phyloP scores from a whole-genome alignment of 2,329 filamentous ascomycete species.

The Chaetomium sp. region DNA sequence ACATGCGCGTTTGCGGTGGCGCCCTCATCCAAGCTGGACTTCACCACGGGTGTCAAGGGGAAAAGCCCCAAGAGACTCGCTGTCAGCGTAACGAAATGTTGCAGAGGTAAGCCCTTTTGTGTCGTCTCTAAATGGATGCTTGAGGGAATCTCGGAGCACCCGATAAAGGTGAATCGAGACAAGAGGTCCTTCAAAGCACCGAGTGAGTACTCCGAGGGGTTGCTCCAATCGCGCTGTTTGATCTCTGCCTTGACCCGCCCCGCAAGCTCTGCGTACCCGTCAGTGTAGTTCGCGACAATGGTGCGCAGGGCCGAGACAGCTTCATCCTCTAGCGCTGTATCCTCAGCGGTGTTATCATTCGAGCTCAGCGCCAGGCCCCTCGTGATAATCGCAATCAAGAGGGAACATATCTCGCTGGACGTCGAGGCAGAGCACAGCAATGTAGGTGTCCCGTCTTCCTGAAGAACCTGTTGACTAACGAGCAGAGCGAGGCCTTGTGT shows the following conservation, averaged over 20 bases:
- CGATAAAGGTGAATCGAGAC: slow-evolving; percentile 42
- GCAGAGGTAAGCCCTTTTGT: slow-evolving; percentile 17
- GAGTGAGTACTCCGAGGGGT: slow-evolving; percentile 19
- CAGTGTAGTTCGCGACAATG: slow-evolving; percentile 31
- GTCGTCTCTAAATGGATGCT: slow-evolving; percentile 17
- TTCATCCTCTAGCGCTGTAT: slow-evolving; percentile 32
- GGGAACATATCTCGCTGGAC: slow-evolving; percentile 34
- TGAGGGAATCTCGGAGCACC: slow-evolving; percentile 40
- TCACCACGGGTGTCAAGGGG: slow-evolving; percentile 11
- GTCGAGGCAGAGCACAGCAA: slow-evolving; percentile 31
- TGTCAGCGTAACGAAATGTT: slow-evolving; percentile 36
- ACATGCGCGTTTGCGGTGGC: slow-evolving; percentile 33
- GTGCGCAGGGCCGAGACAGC: slow-evolving; percentile 36
- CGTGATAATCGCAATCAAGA: slow-evolving; percentile 18
- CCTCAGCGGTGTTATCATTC: slow-evolving; percentile 18
- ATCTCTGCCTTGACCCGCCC: slow-evolving; percentile 21
- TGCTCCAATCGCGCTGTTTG: slow-evolving; percentile 23
- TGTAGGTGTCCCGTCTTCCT: slow-evolving; percentile 10
- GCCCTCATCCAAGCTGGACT: slow-evolving; percentile 15
- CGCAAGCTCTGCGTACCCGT: slow-evolving; percentile 32
- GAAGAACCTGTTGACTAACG: slow-evolving; percentile 34
- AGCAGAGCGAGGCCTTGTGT: slow-evolving; percentile 42
- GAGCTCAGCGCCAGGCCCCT: slow-evolving; percentile 25
- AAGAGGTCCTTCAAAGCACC: slow-evolving; percentile 32
- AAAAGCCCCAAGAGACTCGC: slow-evolving; percentile 28